A percentile compares a stretch with the other conserved stretches of the same genome.
phyloP scores from a whole-genome alignment of 768 basidiomycete species.

The Boletus vermiculosoides region DNA sequence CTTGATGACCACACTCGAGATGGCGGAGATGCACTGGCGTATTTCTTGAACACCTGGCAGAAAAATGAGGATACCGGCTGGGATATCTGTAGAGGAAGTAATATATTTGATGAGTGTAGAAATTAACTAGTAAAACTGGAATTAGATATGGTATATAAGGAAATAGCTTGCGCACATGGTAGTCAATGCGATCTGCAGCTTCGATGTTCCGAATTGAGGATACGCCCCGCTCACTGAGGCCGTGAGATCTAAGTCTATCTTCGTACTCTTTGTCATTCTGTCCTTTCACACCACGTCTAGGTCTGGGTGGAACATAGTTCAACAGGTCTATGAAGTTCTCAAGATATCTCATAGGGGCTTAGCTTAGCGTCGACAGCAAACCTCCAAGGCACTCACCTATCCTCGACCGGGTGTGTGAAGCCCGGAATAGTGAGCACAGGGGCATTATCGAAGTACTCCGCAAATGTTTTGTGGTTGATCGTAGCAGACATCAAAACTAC shows the following conservation, averaged over 20 bases:
- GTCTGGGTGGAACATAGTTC: slow-evolving; percentile 50
- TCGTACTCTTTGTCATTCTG: slow-evolving; percentile 40
- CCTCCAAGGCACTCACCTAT: slow-evolving; percentile 48
- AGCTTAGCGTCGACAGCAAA: background rate
- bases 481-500: slow-evolving; percentile 93
- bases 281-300: slow-evolving; percentile 32
- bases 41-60: slow-evolving; percentile 91
- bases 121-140: slow-evolving; percentile 49
- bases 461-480: slow-evolving; percentile 85
- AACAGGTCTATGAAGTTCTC: slow-evolving; percentile 71
- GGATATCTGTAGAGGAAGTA: slow-evolving; percentile 40
- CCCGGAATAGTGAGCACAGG: slow-evolving; percentile 86
- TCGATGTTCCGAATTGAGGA: slow-evolving; percentile 59
- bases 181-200: slow-evolving; percentile 68
- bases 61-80: slow-evolving; percentile 81
- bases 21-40: slow-evolving; percentile 65
- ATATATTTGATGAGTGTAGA: slow-evolving; percentile 66
- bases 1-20: slow-evolving; percentile 37
- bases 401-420: slow-evolving; percentile 71
- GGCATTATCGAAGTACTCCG: slow-evolving; percentile 77
- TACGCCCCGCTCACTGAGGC: slow-evolving; percentile 51
- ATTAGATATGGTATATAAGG: background rate
- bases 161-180: slow-evolving; percentile 45
- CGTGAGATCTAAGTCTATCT: slow-evolving; percentile 47
- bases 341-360: slow-evolving; percentile 58